Evolutionary conservation across 352 stramenopile species (phyloP), one percentile per base, ranked within the genome.

Genomic region (Globisporangium camurandrum): DNA sequence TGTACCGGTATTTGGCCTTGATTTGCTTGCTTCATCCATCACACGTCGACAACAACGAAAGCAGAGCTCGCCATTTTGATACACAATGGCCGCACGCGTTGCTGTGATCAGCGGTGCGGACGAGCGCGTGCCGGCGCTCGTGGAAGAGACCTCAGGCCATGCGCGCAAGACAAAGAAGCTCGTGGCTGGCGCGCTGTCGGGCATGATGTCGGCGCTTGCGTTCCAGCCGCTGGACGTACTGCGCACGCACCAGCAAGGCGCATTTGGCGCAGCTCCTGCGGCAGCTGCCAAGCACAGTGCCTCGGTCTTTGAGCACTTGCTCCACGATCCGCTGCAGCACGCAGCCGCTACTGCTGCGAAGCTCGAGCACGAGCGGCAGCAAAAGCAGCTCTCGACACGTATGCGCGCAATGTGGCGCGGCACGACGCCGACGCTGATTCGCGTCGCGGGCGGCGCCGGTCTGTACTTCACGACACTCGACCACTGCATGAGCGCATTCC

Each of bases 221-320:
- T 93, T 94, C 61, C 83, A 94, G 63, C 83, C 83, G 17, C 64
- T 94, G 17, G 83, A 94, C 40, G 83, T 94, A 49, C 61, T 94
- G 51, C 78, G 81, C 39, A 94, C 83, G 22, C 78, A 88, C 44
- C 83, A 94, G 44, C 83, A 94, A 36, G 83, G 83, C 33, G 79
- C 77, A 4, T 94, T 92, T 54, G 72, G 71, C 19, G 49, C 52
- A 4, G 46, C 40, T 20, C 40, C 52, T 14, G 20, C 31, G 7
- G 31, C 47, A 7, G 9, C 4, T 7, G 31, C 24, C 4, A 17
- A 9, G 11, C 4, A 46, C 6, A 22, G 5, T 9, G 22, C n/a
- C 51, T 33, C 55, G 30, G 24, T 41, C 50, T 46, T 45, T 28
- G 39, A 57, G 33, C 48, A 50, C 36, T 10, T 48, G 8, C 45